Percentiles rank a stretch among this genome's conserved stretches.
Conservation (phyloP, 202 grass and related monocot genomes). For the Brachypodium distachyon region DNA sequence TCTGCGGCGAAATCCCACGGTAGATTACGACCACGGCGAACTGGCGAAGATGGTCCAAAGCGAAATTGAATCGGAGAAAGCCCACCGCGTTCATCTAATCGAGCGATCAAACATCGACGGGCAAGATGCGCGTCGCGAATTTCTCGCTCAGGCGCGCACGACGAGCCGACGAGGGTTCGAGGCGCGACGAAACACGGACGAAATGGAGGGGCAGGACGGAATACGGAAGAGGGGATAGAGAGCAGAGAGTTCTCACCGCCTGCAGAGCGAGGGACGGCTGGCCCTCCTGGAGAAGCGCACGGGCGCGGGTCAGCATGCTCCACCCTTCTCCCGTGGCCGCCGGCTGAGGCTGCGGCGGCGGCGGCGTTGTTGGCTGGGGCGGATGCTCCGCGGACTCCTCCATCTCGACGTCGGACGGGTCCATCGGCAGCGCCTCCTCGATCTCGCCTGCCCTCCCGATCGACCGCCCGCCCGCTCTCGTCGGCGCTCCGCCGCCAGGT, state of each 20-base stretch:
- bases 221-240: background rate
- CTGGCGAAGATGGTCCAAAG: background rate
- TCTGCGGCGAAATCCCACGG: background rate
- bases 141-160: background rate
- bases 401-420: slow-evolving; percentile 60
- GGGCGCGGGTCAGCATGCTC: slow-evolving; percentile 61
- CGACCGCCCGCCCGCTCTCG: background rate
- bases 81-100: background rate
- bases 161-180: background rate
- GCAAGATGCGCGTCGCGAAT: background rate
- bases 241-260: slow-evolving; percentile 33
- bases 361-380: background rate
- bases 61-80: background rate
- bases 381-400: slow-evolving; percentile 19
- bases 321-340: slow-evolving; percentile 22
- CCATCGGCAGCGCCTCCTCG: slow-evolving; percentile 21
- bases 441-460: background rate
- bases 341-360: background rate
- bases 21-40: background rate
- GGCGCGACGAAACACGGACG: background rate
- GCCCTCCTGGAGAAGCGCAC: slow-evolving; percentile 57
- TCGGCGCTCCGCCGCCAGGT: background rate
- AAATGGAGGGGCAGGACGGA: slow-evolving; percentile 17
- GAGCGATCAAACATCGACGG: background rate
- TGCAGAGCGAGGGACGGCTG: slow-evolving; percentile 78